Conservation (phyloP, 1,139 yeast species). For the Lodderomyces orthopsilosis region DNA sequence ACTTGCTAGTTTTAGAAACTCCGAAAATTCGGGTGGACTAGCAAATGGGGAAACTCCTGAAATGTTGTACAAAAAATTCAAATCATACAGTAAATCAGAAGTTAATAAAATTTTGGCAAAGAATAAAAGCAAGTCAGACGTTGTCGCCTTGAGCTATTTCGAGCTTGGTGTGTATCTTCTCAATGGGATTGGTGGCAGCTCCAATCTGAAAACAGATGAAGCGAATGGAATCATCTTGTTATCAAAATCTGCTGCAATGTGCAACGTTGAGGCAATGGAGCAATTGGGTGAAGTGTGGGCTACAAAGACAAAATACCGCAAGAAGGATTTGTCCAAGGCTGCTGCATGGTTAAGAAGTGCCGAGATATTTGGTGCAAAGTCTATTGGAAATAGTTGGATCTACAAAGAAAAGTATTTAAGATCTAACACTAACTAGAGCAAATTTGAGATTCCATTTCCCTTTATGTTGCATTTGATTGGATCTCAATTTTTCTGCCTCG, state of each 20-base stretch:
- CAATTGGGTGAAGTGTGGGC: slow-evolving; percentile 72
- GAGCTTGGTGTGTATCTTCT: slow-evolving; percentile 64
- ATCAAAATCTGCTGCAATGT: slow-evolving; percentile 67
- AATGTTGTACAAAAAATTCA: slow-evolving; percentile 24
- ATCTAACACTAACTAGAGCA: background rate
- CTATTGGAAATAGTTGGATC: slow-evolving; percentile 77
- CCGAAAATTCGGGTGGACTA: slow-evolving; percentile 15
- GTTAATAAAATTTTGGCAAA: slow-evolving; percentile 26
- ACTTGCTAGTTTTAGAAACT: slow-evolving; percentile 21
- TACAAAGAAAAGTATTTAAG: slow-evolving; percentile 64
- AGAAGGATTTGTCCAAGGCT: slow-evolving; percentile 61
- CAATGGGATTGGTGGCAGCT: slow-evolving; percentile 53
- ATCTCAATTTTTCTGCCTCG: background rate
- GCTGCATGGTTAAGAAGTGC: slow-evolving; percentile 73
- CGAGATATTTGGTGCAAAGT: slow-evolving; percentile 59
- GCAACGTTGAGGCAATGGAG: slow-evolving; percentile 67
- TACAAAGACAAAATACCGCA: slow-evolving; percentile 50
- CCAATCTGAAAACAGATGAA: slow-evolving; percentile 48
- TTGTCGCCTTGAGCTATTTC: slow-evolving; percentile 33
- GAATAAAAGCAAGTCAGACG: slow-evolving; percentile 28
- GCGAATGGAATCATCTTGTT: slow-evolving; percentile 55
- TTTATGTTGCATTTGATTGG: background rate
- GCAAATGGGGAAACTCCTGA: slow-evolving; percentile 31
- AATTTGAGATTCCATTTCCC: background rate
- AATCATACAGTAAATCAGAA: slow-evolving; percentile 24